Conservation (phyloP, 257 asterid genomes). For the Nyctanthes arbortristis region DNA sequence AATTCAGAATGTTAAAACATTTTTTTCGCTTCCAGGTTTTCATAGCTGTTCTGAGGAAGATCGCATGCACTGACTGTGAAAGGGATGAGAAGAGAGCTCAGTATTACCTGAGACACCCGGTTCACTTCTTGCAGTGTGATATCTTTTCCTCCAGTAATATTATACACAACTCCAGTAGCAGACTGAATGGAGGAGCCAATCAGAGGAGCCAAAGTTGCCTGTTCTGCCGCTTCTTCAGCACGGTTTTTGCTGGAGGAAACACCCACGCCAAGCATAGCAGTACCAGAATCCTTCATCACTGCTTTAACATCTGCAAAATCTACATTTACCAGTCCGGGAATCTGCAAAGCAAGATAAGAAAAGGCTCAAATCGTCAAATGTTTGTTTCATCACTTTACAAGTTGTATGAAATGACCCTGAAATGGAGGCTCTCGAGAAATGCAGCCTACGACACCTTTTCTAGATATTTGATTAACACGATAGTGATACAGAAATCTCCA, state of each 20-base stretch:
- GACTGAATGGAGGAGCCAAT: constrained; percentile 97
- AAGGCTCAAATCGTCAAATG: constrained; percentile 13
- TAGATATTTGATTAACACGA: neutral
- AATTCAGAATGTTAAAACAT: too few species aligned
- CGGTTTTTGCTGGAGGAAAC: constrained; percentile 98
- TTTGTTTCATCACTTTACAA: too few species aligned
- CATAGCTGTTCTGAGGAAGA: neutral
- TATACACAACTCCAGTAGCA: constrained; percentile 97
- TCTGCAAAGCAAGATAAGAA: constrained; percentile 48
- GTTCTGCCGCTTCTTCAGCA: constrained; percentile 99
- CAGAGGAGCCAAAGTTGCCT: constrained; percentile 94
- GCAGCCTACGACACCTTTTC: neutral
- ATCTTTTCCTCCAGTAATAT: constrained; percentile 98
- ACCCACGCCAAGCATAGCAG: constrained; percentile 99
- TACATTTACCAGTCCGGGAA: constrained; percentile 96
- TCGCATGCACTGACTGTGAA: neutral
- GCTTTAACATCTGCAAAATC: constrained; percentile 99
- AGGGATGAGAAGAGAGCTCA: neutral
- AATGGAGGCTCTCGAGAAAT: neutral
- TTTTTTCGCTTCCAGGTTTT: too few species aligned
- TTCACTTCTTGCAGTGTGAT: constrained; percentile 95
- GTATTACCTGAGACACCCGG: constrained; percentile 88
- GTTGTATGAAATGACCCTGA: too few species aligned
- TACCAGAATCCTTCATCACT: constrained; percentile 98
- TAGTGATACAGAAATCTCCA: too few species aligned